Base-by-base conservation (phyloP, 2,329 filamentous ascomycete genomes). In the Bipolaris zeicola region DNA sequence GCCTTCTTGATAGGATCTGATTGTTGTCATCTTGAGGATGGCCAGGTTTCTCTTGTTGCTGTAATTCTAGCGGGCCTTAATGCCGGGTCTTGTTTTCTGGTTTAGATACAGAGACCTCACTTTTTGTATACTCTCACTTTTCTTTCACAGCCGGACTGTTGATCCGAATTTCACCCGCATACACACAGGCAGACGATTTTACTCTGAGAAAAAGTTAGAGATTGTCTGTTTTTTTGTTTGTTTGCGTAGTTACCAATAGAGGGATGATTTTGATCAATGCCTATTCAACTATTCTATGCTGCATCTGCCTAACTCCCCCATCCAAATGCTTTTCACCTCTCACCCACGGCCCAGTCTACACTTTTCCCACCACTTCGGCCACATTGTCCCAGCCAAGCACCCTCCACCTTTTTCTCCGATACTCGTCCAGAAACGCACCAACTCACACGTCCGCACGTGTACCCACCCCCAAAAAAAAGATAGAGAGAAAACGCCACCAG, bases 91-190 rank as follows among this genome's bases (percentile, higher is more conserved):
- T 13, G 10, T 55, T 56, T 58, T 46, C 55, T 56, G 46, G 44
- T 50, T 53, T 41, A 51, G 28, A 31, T 31, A 44, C 20, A 14
- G 33, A 43, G 16, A 53, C 59, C 22, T 26, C 28, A 31, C 28
- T 16, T 48, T 48, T 45, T 60, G 53, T 58, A 55, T 57, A 54
- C 63, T 60, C 62, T 55, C 48, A 31, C 8, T 31, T 31, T 60
- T 69, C 51, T 60, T 70, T 69, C 63, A 68, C 72, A 75, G 72
- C 72, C 69, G 71, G 72, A 72, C 72, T 75, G 72, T 74, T 74
- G 71, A 72, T 67, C 66, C 63, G 51, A 53, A 57, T 55, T 38
- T 38, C 22, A 26, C 20, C 11, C 28, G 11, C n/a, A 45, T 31
- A 24, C 31, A 24, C 34, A 13, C 18, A 26, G 16, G 14, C 20